phyloP scores from a whole-genome alignment of 768 basidiomycete genomes.

The Dioszegia crocea region DNA sequence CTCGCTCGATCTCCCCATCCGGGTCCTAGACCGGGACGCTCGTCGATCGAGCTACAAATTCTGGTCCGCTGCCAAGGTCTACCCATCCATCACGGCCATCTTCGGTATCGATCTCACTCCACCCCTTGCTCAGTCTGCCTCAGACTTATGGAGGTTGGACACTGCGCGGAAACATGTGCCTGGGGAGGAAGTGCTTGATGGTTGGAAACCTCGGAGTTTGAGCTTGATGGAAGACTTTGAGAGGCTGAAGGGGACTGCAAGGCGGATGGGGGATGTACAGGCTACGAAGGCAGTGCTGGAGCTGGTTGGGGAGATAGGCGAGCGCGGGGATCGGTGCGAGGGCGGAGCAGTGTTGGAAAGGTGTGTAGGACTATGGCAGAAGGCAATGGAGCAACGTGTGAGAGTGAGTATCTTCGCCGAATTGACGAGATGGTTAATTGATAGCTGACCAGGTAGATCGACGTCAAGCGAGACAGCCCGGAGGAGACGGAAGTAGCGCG shows the following conservation, averaged over 20 bases:
- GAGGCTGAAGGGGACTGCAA: slow-evolving; percentile 66
- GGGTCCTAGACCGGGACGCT: slow-evolving; percentile 78
- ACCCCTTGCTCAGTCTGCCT: slow-evolving; percentile 75
- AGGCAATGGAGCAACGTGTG: slow-evolving; percentile 68
- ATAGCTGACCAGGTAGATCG: slow-evolving; percentile 54
- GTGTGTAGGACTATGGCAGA: slow-evolving; percentile 76
- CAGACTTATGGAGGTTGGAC: slow-evolving; percentile 90
- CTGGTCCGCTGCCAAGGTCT: slow-evolving; percentile 70
- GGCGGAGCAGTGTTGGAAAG: slow-evolving; percentile 55
- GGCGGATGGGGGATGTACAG: slow-evolving; percentile 80
- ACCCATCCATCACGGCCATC: slow-evolving; percentile 74
- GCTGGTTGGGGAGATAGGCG: slow-evolving; percentile 13
- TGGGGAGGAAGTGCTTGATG: slow-evolving; percentile 76
- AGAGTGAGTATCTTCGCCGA: slow-evolving; percentile 59
- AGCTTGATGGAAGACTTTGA: slow-evolving; percentile 82
- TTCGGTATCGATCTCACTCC: slow-evolving; percentile 78
- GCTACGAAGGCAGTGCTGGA: slow-evolving; percentile 72
- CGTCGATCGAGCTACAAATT: slow-evolving; percentile 77
- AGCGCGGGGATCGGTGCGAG: not conserved
- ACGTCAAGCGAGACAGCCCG: slow-evolving; percentile 64
- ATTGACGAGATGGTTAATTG: not conserved
- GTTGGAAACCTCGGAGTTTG: slow-evolving; percentile 84
- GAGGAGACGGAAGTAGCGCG: slow-evolving; percentile 57
- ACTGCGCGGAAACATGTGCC: slow-evolving; percentile 90
- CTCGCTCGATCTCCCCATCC: slow-evolving; percentile 76